These are phyloP conservation scores for Brasilioporus rufonigricans DNA, from an alignment of 768 basidiomycete genomes.

Conservation along the genomic window DNA sequence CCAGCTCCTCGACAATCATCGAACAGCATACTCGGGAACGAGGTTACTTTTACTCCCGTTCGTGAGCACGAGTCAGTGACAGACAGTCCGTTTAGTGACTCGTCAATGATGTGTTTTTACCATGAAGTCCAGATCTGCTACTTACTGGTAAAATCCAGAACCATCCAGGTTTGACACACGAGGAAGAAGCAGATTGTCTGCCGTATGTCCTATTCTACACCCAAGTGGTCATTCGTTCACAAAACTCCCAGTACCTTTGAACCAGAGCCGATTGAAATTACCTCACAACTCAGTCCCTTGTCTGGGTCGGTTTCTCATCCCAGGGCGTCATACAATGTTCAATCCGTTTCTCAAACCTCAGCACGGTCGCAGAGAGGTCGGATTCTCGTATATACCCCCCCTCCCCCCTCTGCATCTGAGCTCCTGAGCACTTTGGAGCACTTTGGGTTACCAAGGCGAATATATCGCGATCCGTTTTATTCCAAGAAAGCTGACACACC, in stretches of 20 bases:
- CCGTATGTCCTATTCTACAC: conserved; percentile 11
- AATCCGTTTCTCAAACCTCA: conserved; percentile 3
- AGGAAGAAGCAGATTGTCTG: conserved; percentile 18
- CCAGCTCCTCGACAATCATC: not conserved
- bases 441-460: conserved; percentile 50
- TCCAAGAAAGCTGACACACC: conserved; percentile 71
- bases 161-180: not conserved
- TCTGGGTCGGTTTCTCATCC: not conserved
- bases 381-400: conserved; percentile 43
- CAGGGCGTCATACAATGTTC: conserved; percentile 21
- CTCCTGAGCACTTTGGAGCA: conserved; percentile 44
- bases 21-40: not conserved
- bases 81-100: not conserved
- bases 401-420: conserved; percentile 50
- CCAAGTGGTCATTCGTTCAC: not conserved
- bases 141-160: not conserved
- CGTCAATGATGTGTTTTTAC: conserved; percentile 2
- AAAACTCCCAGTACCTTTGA: conserved; percentile 13
- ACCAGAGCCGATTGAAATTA: conserved; percentile 3
- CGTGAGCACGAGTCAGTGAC: conserved; percentile 11
- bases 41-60: not conserved
- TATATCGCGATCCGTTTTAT: conserved; percentile 82
- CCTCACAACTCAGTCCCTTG: not conserved
- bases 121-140: conserved; percentile 3
- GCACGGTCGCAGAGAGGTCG: not conserved